These are phyloP conservation scores for Selaginella moellendorffii DNA, from an alignment of 75 land plant species.

Conservation along the genomic window DNA sequence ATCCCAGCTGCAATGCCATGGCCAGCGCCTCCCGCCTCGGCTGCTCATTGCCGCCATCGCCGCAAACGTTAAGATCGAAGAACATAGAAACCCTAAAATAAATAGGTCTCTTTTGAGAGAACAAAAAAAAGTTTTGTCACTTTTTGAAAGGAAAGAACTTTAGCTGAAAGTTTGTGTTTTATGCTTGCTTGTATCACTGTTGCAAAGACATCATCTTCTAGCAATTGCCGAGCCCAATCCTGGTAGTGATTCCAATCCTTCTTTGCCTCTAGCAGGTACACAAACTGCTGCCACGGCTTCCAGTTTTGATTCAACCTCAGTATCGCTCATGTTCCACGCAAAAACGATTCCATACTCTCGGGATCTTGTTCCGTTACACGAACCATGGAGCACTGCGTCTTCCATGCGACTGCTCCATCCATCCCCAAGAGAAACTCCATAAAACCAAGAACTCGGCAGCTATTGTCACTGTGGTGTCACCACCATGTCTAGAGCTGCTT, in stretches of 20 bases:
- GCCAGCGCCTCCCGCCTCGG: slow-evolving; percentile 12
- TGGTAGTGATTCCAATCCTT: slow-evolving; percentile 18
- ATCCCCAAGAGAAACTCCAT: slow-evolving; percentile 96
- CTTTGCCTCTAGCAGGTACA: slow-evolving; percentile 78
- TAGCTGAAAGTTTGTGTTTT: neutral
- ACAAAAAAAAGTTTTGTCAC: too few species aligned
- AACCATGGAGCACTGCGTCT: slow-evolving; percentile 76
- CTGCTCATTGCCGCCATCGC: slow-evolving; percentile 6
- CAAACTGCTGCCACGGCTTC: slow-evolving; percentile 71
- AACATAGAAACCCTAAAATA: slow-evolving; percentile 8
- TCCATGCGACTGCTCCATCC: slow-evolving; percentile 98
- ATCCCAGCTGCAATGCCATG: slow-evolving; percentile 61
- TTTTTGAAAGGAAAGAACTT: neutral
- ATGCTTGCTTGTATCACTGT: slow-evolving; percentile 67
- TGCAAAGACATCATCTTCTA: slow-evolving; percentile 53
- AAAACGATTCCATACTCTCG: slow-evolving; percentile 73
- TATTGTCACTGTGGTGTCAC: slow-evolving; percentile 45
- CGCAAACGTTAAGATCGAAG: slow-evolving; percentile 15
- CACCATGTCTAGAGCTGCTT: slow-evolving; percentile 49
- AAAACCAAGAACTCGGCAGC: slow-evolving; percentile 56
- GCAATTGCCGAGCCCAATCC: slow-evolving; percentile 49
- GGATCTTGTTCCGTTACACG: slow-evolving; percentile 44
- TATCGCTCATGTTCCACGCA: slow-evolving; percentile 49
- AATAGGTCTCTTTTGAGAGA: too few species aligned
- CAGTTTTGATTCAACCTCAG: slow-evolving; percentile 53